These are phyloP conservation scores for Tubosaeta sp. DNA, from an alignment of 768 basidiomycete species.

Conservation along the genomic window DNA sequence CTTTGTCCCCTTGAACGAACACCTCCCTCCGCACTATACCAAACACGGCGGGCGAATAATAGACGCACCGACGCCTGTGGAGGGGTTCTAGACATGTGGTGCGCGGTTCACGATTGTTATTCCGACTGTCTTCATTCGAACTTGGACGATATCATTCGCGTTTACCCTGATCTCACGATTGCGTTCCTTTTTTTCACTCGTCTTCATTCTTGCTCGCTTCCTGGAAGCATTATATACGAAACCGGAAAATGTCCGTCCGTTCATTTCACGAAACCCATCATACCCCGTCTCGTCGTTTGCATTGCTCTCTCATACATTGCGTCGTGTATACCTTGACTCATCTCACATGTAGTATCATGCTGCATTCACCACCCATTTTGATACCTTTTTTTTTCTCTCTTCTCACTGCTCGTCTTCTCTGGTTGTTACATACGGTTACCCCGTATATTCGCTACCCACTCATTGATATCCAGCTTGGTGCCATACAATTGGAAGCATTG, in stretches of 20 bases:
- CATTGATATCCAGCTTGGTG: slow-evolving; percentile 31
- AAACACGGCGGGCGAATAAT: slow-evolving; percentile 53
- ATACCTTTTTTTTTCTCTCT: slow-evolving; percentile 25
- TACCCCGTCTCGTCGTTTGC: slow-evolving; percentile 33
- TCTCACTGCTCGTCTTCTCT: slow-evolving; percentile 11
- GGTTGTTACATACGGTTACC: slow-evolving; percentile 35
- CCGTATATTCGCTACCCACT: slow-evolving; percentile 34
- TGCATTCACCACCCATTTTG: slow-evolving; percentile 32
- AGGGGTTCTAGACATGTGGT: slow-evolving; percentile 29
- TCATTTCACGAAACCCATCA: slow-evolving; percentile 34
- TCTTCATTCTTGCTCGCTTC: slow-evolving; percentile 28
- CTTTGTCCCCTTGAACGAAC: slow-evolving; percentile 78
- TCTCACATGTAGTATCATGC: slow-evolving; percentile 36
- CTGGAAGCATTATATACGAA: slow-evolving; percentile 31
- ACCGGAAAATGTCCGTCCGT: slow-evolving; percentile 31
- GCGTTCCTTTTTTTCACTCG: slow-evolving; percentile 26
- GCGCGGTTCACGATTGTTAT: slow-evolving; percentile 24
- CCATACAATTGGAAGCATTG: slow-evolving; percentile 5
- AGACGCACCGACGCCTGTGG: slow-evolving; percentile 23
- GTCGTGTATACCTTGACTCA: slow-evolving; percentile 35
- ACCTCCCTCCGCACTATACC: slow-evolving; percentile 60
- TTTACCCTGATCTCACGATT: slow-evolving; percentile 31
- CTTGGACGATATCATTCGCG: slow-evolving; percentile 28
- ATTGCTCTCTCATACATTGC: slow-evolving; percentile 36
- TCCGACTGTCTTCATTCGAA: slow-evolving; percentile 31